Percentiles rank a stretch among this genome's conserved stretches.
phyloP scores from a whole-genome alignment of 2,329 filamentous ascomycete genomes.

The Falciphora oryzae region DNA sequence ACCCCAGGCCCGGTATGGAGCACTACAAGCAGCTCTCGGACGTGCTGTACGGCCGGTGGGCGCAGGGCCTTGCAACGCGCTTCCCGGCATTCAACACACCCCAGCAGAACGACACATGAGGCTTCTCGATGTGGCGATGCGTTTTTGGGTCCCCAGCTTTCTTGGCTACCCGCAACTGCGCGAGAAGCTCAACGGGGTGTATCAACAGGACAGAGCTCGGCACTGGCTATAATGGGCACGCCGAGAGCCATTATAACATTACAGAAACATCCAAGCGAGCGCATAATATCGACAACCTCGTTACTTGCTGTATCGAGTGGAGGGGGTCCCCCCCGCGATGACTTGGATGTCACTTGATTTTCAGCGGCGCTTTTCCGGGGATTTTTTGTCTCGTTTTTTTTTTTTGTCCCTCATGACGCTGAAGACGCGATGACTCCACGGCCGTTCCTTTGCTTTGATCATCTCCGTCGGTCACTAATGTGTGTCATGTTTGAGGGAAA shows the following conservation, averaged over 20 bases:
- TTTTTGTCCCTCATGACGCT: slow-evolving; percentile 1
- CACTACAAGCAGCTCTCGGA: slow-evolving; percentile 86
- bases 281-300: not conserved
- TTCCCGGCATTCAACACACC: slow-evolving; percentile 8
- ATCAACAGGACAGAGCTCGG: not conserved
- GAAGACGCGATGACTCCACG: slow-evolving; percentile 11
- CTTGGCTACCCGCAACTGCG: too few relatives aligned
- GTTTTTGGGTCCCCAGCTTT: not conserved
- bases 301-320: not conserved
- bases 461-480: not conserved
- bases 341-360: not conserved
- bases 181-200: not conserved
- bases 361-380: not conserved
- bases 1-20: slow-evolving; percentile 70
- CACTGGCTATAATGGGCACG: not conserved
- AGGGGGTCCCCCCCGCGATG: not conserved
- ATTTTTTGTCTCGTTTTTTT: slow-evolving; percentile 3
- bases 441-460: slow-evolving; percentile 8
- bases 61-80: slow-evolving; percentile 65
- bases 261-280: not conserved
- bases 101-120: not conserved
- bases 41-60: slow-evolving; percentile 87
- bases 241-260: not conserved
- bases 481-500: not conserved
- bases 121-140: not conserved